A percentile compares a stretch with the other conserved stretches of the same genome.
phyloP scores from a whole-genome alignment of 2,329 filamentous ascomycete genomes.

The Xylariales sp. region DNA sequence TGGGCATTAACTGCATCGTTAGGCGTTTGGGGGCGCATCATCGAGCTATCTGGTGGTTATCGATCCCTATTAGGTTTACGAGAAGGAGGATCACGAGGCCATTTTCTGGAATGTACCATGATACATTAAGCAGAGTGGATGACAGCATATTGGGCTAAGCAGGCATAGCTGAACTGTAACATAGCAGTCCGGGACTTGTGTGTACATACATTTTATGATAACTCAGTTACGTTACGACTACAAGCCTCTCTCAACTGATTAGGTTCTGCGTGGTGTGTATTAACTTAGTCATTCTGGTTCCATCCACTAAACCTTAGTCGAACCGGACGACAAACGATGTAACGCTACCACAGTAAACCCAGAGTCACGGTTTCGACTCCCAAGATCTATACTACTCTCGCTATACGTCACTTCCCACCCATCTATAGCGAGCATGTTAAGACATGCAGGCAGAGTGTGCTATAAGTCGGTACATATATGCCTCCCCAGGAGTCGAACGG shows the following conservation, averaged over 20 bases:
- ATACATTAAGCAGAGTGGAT: slow-evolving; percentile 16
- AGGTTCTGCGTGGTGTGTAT: too few relatives aligned
- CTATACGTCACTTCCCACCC: background rate
- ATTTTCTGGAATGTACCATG: slow-evolving; percentile 22
- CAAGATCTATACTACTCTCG: background rate
- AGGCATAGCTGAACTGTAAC: slow-evolving; percentile 13
- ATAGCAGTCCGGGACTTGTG: slow-evolving; percentile 12
- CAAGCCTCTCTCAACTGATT: background rate
- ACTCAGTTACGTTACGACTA: background rate
- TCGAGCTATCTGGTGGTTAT: slow-evolving; percentile 4
- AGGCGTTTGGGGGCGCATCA: slow-evolving; percentile 28
- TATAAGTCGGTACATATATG: too few relatives aligned
- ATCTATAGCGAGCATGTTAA: slow-evolving; percentile 1
- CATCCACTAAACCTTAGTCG: slow-evolving; percentile 9
- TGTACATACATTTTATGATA: slow-evolving; percentile 11
- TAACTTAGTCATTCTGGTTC: slow-evolving; percentile 11
- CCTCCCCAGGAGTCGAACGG: too few relatives aligned
- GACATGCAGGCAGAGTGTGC: background rate
- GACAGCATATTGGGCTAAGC: background rate
- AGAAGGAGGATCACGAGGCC: slow-evolving; percentile 12
- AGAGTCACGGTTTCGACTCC: background rate
- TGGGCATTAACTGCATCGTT: slow-evolving; percentile 26
- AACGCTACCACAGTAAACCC: slow-evolving; percentile 8
- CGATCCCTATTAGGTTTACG: slow-evolving; percentile 7
- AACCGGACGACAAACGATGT: slow-evolving; percentile 4